A percentile compares a stretch with the other conserved stretches of the same genome.
Conservation (phyloP, 1,284 basidiomycete genomes). For the Rhodotorula sp. region DNA sequence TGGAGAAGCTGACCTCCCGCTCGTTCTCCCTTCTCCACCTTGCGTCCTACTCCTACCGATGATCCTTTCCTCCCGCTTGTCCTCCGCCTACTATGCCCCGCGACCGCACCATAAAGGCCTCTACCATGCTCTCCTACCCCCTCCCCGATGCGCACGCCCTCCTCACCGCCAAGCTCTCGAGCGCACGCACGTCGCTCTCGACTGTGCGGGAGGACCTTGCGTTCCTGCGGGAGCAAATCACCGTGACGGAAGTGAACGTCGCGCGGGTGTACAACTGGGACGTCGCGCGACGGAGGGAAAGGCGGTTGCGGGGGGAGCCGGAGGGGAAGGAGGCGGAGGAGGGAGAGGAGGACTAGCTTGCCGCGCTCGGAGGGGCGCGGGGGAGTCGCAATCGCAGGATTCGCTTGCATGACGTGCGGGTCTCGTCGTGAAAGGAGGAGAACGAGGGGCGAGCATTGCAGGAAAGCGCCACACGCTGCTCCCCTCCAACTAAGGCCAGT, state of each 20-base stretch:
- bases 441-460: too few relatives aligned
- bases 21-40: not conserved
- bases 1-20: not conserved
- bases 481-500: too few relatives aligned
- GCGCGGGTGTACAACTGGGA: conserved; percentile 97
- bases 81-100: not conserved
- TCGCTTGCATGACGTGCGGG: too few relatives aligned
- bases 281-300: conserved; percentile 75
- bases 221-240: conserved; percentile 91
- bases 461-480: too few relatives aligned
- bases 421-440: not conserved
- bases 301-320: conserved; percentile 21
- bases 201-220: conserved; percentile 85
- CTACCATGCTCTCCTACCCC: conserved; percentile 96
- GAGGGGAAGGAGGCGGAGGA: not conserved
- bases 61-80: not conserved
- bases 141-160: conserved; percentile 76
- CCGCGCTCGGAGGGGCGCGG: not conserved
- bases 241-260: conserved; percentile 97
- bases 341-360: not conserved
- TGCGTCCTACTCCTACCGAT: too few relatives aligned
- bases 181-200: conserved; percentile 68
- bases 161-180: conserved; percentile 72
- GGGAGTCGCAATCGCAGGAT: not conserved
- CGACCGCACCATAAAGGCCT: conserved; percentile 65